A percentile compares a stretch with the other conserved stretches of the same genome.
Evolutionary conservation across 352 stramenopile genomes (phyloP).

Genomic region (Blastocystis sp.): DNA sequence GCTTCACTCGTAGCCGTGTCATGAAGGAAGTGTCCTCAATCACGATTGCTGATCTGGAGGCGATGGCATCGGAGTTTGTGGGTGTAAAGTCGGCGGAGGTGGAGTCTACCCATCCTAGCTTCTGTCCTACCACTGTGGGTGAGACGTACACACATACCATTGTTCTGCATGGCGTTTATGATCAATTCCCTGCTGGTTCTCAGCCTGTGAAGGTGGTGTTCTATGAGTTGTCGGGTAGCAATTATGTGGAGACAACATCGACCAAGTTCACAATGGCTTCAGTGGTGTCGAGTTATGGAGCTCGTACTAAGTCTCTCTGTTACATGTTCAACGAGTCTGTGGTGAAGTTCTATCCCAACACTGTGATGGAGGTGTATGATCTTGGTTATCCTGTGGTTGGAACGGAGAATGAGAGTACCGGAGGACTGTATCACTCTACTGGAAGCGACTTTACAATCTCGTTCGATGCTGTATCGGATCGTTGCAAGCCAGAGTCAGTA

Average conservation of each 20-base stretch:
- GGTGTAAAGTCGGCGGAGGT: background rate
- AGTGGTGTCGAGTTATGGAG: background rate
- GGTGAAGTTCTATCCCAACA: background rate
- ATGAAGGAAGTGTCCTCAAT: conserved; percentile 21
- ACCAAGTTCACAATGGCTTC: background rate
- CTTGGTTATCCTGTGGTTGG: conserved; percentile 14
- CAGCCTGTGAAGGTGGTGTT: conserved; percentile 18
- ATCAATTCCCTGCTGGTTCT: background rate
- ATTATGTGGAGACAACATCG: background rate
- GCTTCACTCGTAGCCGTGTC: background rate
- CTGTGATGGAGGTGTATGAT: conserved; percentile 50
- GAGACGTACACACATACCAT: conserved; percentile 34
- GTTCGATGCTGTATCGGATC: background rate
- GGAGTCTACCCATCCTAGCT: background rate
- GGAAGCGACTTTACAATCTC: conserved; percentile 34
- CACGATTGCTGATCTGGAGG: background rate
- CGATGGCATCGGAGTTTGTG: conserved; percentile 42
- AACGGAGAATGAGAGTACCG: background rate
- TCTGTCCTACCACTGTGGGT: conserved; percentile 13
- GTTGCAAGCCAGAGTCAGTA: conserved; percentile 47
- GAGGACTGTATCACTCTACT: background rate
- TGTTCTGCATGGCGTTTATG: conserved; percentile 12
- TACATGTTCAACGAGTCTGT: conserved; percentile 42
- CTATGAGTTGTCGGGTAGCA: background rate
- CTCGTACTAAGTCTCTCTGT: conserved; percentile 18